phyloP scores from a whole-genome alignment of 139 green algal species.

The Tetraselmis striata region DNA sequence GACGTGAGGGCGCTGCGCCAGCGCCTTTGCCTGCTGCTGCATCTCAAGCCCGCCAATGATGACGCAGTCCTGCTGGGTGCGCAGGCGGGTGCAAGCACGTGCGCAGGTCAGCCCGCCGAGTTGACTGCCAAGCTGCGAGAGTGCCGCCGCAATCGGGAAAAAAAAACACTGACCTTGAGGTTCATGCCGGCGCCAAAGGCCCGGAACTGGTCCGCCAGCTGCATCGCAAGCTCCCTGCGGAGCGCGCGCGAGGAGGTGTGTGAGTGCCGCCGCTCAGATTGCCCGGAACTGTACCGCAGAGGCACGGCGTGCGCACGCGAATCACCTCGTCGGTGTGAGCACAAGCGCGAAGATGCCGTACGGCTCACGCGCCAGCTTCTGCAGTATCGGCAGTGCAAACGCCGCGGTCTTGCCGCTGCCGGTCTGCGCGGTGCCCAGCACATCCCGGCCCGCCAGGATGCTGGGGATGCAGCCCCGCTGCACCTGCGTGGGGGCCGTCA shows the following conservation, averaged over 20 bases:
- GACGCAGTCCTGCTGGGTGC: constrained; percentile 60
- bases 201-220: constrained; percentile 89
- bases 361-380: constrained; percentile 76
- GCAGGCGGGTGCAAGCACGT: no score
- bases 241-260: no score
- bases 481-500: constrained; percentile 51
- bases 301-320: no score
- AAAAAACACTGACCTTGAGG: no score
- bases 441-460: constrained; percentile 72
- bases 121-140: background rate
- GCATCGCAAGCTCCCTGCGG: constrained; percentile 90
- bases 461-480: constrained; percentile 80
- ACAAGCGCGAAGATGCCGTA: constrained; percentile 89
- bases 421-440: constrained; percentile 88
- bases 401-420: constrained; percentile 94
- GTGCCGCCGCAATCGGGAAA: no score
- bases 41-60: constrained; percentile 89
- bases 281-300: no score
- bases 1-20: constrained; percentile 77
- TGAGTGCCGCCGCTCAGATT: no score
- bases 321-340: constrained; percentile 82
- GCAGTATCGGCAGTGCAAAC: constrained; percentile 95
- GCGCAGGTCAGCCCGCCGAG: background rate
- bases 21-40: constrained; percentile 61
- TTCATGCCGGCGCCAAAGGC: constrained; percentile 77